These are phyloP conservation scores for Aspergillus sp. DNA, from an alignment of 2,329 filamentous ascomycete genomes.

Conservation along the genomic window DNA sequence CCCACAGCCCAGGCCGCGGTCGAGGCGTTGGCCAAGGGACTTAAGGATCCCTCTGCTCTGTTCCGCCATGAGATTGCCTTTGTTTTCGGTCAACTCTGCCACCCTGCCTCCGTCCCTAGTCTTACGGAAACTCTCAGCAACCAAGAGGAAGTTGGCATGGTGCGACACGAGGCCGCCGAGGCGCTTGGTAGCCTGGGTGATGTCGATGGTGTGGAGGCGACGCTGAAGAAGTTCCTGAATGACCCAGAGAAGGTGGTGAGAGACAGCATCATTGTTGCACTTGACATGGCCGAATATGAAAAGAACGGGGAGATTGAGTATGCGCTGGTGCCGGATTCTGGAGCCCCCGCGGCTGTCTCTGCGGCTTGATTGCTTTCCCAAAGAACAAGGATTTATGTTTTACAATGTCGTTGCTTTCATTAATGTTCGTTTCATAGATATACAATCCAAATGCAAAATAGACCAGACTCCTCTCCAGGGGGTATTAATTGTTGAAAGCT, in stretches of 20 bases:
- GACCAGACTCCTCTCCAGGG: slow-evolving; percentile 15
- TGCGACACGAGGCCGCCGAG: slow-evolving; percentile 95
- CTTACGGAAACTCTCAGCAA: slow-evolving; percentile 76
- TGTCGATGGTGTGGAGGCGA: slow-evolving; percentile 87
- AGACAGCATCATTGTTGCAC: slow-evolving; percentile 89
- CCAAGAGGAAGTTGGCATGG: slow-evolving; percentile 85
- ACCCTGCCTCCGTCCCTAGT: slow-evolving; percentile 93
- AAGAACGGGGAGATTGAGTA: slow-evolving; percentile 86
- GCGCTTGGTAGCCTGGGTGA: slow-evolving; percentile 91
- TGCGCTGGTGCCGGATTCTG: slow-evolving; percentile 73
- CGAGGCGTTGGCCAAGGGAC: slow-evolving; percentile 77
- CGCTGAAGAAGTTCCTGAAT: slow-evolving; percentile 75
- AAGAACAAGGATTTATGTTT: slow-evolving; percentile 4
- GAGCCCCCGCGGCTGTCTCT: slow-evolving; percentile 23
- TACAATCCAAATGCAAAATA: slow-evolving; percentile 17
- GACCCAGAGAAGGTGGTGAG: slow-evolving; percentile 91
- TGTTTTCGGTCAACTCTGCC: slow-evolving; percentile 92
- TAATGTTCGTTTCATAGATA: slow-evolving; percentile 24
- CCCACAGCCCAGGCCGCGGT: slow-evolving; percentile 87
- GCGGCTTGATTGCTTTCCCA: slow-evolving; percentile 24
- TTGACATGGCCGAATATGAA: slow-evolving; percentile 98
- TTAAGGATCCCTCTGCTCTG: slow-evolving; percentile 81
- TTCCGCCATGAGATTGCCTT: slow-evolving; percentile 98
- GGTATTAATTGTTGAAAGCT: slow-evolving; percentile 33
- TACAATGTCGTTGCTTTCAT: slow-evolving; percentile 14